These are phyloP conservation scores for Candida coleopterorum DNA, from an alignment of 805 yeast species.

Conservation along the genomic window DNA sequence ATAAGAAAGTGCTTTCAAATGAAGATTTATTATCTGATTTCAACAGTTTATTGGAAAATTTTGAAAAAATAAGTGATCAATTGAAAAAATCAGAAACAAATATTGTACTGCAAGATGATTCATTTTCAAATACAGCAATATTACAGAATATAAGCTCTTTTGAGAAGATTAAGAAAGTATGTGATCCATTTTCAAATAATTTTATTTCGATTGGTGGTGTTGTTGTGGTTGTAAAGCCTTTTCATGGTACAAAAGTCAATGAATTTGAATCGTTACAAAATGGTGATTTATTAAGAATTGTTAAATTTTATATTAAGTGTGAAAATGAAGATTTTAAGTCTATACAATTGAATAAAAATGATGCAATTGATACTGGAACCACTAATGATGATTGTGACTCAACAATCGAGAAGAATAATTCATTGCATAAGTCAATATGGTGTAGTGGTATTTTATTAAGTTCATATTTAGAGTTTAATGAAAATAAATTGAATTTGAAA, in stretches of 20 bases:
- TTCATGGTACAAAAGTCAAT: slow-evolving; percentile 13
- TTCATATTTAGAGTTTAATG: slow-evolving; percentile 20
- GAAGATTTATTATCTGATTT: slow-evolving; percentile 9
- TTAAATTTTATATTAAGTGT: slow-evolving; percentile 19
- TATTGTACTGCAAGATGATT: slow-evolving; percentile 16
- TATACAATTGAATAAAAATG: slow-evolving; percentile 1
- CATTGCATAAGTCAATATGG: slow-evolving; percentile 16
- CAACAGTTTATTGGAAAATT: slow-evolving; percentile 12
- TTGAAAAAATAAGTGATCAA: slow-evolving; percentile 12
- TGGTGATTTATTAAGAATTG: slow-evolving; percentile 28
- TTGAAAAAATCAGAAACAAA: slow-evolving; percentile 4
- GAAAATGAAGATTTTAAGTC: slow-evolving; percentile 6
- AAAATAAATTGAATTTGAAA: slow-evolving; percentile 13
- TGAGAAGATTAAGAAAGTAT: slow-evolving; percentile 17
- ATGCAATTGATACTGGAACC: background rate
- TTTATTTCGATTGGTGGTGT: slow-evolving; percentile 24
- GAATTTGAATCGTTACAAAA: slow-evolving; percentile 22
- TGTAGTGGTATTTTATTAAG: slow-evolving; percentile 29
- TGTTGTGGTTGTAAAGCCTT: slow-evolving; percentile 29
- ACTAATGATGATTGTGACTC: background rate
- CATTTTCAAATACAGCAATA: slow-evolving; percentile 23
- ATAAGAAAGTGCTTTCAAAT: background rate
- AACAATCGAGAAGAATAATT: slow-evolving; percentile 13
- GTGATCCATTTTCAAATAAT: slow-evolving; percentile 26
- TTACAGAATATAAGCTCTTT: slow-evolving; percentile 17